phyloP scores from a whole-genome alignment of 2,329 filamentous ascomycete genomes.

The Pseudogymnoascus sp. region DNA sequence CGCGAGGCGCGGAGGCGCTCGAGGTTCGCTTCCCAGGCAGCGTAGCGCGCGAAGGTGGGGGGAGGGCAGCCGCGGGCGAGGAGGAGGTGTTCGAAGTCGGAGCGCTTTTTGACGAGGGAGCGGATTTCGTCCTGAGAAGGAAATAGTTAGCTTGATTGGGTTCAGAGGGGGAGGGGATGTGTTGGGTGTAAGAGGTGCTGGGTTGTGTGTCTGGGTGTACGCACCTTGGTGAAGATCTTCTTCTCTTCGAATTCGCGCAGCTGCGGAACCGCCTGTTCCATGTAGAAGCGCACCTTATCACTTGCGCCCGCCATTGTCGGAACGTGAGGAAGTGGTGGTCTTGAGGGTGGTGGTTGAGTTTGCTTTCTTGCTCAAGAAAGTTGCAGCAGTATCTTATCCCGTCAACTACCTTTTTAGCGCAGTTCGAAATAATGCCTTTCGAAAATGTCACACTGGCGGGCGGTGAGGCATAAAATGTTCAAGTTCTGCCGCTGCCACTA shows the following conservation, averaged over 20 bases:
- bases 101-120: slow-evolving; percentile 80
- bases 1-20: slow-evolving; percentile 75
- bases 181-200: slow-evolving; percentile 2
- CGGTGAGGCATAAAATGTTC: slow-evolving; percentile 10
- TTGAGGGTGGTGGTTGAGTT: slow-evolving; percentile 8
- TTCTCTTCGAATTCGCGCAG: slow-evolving; percentile 88
- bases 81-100: slow-evolving; percentile 85
- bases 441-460: slow-evolving; percentile 12
- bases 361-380: background rate
- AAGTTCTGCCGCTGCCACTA: slow-evolving; percentile 15
- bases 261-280: slow-evolving; percentile 87
- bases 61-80: slow-evolving; percentile 71
- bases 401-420: background rate
- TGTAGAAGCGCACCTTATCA: slow-evolving; percentile 90
- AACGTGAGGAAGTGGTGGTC: background rate
- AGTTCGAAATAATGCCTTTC: background rate
- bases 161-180: background rate
- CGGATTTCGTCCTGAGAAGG: slow-evolving; percentile 69
- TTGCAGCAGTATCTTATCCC: slow-evolving; percentile 12
- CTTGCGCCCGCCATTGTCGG: slow-evolving; percentile 66
- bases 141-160: background rate
- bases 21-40: slow-evolving; percentile 59
- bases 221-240: slow-evolving; percentile 74
- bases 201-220: slow-evolving; percentile 14
- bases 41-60: slow-evolving; percentile 76